Evolutionary conservation across 2,329 filamentous ascomycete species (phyloP), one percentile per base, ranked within the genome.

Genomic region (Diaporthe caulivora): DNA sequence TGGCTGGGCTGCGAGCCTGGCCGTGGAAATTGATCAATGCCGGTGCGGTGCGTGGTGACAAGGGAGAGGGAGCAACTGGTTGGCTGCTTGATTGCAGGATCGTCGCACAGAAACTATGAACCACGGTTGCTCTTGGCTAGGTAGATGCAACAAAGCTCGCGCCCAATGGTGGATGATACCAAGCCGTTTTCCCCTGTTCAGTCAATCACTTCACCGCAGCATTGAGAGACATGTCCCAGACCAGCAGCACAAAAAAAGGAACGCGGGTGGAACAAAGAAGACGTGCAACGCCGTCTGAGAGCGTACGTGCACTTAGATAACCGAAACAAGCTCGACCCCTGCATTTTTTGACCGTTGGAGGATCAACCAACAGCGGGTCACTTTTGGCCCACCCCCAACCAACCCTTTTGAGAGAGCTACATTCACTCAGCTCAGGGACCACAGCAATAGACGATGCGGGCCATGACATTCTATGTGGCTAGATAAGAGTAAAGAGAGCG

Each of bases 21-120:
- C 53, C 26, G 54, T 47, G n/a, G 55, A 51, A 58, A 65, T 51
- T 65, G 62, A 65, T 65, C 62, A 65, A 65, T 65, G 62, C 62
- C 44, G 37, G 34, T 13, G 37, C 37, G 37, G 11, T 34, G 51
- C 37, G 62, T 51, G 62, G 62, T 44, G 62, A 65, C 62, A 65
- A 65, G 62, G 37, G 37, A 40, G 37, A 40, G 7, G 11, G 7
- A 40, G 37, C 37, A 10, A 37, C 29, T 51, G 60, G 60, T 40
- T 65, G 62, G 62, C 44, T 51, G 62, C 13, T 51, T 51, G 62
- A 51, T 37, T 65, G 44, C 44, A 65, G 62, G 60, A 24, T 15
- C 26, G 62, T 51, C 29, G 8, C 44, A 47, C 62, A 51, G 62
- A 31, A 51, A 65, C 60, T 37, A 34, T 34, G 18, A 18, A 65